Evolutionary conservation across 2,329 filamentous ascomycete species (phyloP), one percentile per base, ranked within the genome.

Genomic region (Xylaria multiplex): DNA sequence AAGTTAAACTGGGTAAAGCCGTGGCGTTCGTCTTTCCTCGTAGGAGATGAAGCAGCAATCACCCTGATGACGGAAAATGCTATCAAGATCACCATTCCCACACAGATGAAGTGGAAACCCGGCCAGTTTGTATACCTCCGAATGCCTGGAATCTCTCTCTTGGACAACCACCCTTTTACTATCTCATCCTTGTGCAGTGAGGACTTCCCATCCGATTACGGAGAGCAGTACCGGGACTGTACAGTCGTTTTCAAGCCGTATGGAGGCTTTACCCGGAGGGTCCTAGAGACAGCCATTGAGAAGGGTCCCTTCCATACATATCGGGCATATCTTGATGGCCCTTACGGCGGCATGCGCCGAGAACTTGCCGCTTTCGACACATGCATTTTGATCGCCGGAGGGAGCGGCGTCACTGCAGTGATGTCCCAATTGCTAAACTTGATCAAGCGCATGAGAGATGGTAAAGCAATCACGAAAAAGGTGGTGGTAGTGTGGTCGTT

Each of bases 81-180:
- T n/a, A 90, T 98, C 81, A 97, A 97, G 78, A 88, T 98, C 71
- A 97, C 95, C 0, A 91, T 98, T 57, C 93, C 95, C 0, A 97
- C 95, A 0, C 93, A 95, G 78, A 92, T 96, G 86, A 90, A 88
- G 68, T 98, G 95, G 95, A 90, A 89, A 75, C 93, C 95, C 0
- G 96, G 95, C 5, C 96, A 98, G 78, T 97, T 96, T 72, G 91
- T 97, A 19, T 98, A 97, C 77, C 84, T 98, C 22, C 89, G 95
- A 59, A 97, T 98, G 90, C 95, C 95, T 0, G 93, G 93, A 1
- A 93, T 98, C 71, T 94, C 93, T 0, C 78, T 96, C 1, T 89
- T 97, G 65, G 93, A 97, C 71, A 97, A 97, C 72, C 96, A 98
- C 73, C 95, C 95, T 0, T 98, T 98, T 76, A 98, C 96, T 0